Evolutionary conservation across 2,329 filamentous ascomycete genomes (phyloP).

Genomic region (Paecilomyces dactylethromorphus): DNA sequence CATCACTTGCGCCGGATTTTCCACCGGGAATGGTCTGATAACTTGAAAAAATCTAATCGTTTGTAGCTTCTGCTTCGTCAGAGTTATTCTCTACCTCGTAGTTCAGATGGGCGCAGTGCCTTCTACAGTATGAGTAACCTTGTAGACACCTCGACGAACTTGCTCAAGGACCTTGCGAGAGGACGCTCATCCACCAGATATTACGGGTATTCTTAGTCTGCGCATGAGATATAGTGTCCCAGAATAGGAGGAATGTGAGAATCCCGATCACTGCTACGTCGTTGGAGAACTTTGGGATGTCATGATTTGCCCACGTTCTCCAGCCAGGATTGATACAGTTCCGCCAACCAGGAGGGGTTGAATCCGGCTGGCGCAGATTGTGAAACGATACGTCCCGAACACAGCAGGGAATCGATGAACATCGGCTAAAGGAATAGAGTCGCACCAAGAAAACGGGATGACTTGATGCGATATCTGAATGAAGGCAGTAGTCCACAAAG

Average conservation of each 20-base stretch:
- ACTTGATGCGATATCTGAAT: neutral
- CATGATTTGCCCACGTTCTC: neutral
- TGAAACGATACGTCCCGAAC: neutral
- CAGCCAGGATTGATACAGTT: neutral
- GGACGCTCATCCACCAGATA: neutral
- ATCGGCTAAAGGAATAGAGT: neutral
- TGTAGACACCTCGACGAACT: neutral
- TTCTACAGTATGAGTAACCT: neutral
- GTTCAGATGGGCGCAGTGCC: neutral
- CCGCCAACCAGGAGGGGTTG: neutral
- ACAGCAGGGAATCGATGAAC: neutral
- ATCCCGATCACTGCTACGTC: slow-evolving; percentile 2
- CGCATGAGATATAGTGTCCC: neutral
- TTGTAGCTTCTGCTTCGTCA: neutral
- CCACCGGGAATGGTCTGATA: neutral
- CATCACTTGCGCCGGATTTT: neutral
- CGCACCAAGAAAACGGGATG: neutral
- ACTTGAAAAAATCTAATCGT: neutral
- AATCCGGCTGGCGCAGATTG: slow-evolving; percentile 2
- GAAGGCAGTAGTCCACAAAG: neutral
- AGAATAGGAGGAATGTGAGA: neutral
- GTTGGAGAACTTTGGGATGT: neutral
- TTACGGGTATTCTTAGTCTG: neutral
- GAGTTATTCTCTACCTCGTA: neutral
- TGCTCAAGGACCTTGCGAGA: neutral